Percentiles rank a stretch among this genome's conserved stretches.
Evolutionary conservation across 192 early-diverging fungal species (phyloP).

Genomic region (Coemansia sp.): DNA sequence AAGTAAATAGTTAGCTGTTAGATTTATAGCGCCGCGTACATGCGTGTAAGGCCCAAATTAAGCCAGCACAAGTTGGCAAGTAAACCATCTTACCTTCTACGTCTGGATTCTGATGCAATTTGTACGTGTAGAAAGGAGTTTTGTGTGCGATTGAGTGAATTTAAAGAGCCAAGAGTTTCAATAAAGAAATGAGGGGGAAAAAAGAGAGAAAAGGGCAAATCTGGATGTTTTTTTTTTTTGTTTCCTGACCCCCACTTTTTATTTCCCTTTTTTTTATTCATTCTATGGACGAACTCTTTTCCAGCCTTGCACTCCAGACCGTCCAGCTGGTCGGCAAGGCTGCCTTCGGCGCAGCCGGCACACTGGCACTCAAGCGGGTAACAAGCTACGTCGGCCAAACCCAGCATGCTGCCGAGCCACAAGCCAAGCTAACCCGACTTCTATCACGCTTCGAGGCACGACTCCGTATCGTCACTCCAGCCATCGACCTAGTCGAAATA

Average conservation of each 20-base stretch:
- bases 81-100: too few relatives aligned
- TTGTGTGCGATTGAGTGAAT: too few relatives aligned
- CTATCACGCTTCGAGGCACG: conserved; percentile 53
- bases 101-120: too few relatives aligned
- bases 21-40: too few relatives aligned
- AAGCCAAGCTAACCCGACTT: conserved; percentile 37
- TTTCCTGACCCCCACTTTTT: neutral
- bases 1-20: too few relatives aligned
- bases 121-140: too few relatives aligned
- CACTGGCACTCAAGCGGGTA: conserved; percentile 51
- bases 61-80: too few relatives aligned
- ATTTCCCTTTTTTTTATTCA: neutral
- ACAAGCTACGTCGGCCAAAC: conserved; percentile 43
- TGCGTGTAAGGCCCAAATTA: too few relatives aligned
- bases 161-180: too few relatives aligned
- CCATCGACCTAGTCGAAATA: conserved; percentile 66
- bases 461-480: conserved; percentile 60
- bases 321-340: conserved; percentile 62
- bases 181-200: too few relatives aligned
- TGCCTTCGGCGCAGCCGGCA: conserved; percentile 54
- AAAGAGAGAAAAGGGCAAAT: too few relatives aligned
- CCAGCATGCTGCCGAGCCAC: conserved; percentile 13
- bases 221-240: too few relatives aligned
- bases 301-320: conserved; percentile 60
- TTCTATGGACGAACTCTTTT: conserved; percentile 62